These are phyloP conservation scores for Yarrowia divulgata DNA, from an alignment of 805 yeast genomes.

Conservation along the genomic window DNA sequence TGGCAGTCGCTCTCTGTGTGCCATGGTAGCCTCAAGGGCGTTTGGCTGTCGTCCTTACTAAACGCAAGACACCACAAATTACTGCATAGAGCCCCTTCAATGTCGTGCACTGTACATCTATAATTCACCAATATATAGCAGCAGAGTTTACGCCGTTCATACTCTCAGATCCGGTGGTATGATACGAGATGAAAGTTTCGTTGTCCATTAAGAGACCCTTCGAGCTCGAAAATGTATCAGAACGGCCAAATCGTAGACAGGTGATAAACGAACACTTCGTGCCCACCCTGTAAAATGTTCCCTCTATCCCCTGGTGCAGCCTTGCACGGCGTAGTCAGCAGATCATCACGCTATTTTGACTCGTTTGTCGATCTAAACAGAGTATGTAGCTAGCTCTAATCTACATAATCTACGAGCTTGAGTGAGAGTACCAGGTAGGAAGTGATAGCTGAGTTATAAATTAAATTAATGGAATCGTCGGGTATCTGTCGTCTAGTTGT, in stretches of 20 bases:
- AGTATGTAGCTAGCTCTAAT: neutral
- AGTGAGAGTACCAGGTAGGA: slow-evolving; percentile 4
- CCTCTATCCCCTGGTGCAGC: neutral
- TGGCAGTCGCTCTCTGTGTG: no score
- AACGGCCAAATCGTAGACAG: no score
- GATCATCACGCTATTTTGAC: neutral
- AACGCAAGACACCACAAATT: no score
- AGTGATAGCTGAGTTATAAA: slow-evolving; percentile 4
- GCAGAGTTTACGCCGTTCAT: neutral
- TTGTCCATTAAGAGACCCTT: neutral
- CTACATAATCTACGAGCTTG: slow-evolving; percentile 13
- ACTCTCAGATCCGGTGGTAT: neutral
- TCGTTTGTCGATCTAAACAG: slow-evolving; percentile 20
- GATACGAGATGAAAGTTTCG: slow-evolving; percentile 9
- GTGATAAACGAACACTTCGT: neutral
- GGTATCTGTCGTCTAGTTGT: neutral
- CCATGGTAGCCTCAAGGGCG: no score
- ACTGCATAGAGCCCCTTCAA: neutral
- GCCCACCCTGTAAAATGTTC: neutral
- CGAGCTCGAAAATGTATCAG: no score
- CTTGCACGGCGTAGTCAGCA: slow-evolving; percentile 21
- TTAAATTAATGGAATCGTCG: slow-evolving; percentile 9
- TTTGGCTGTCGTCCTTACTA: no score
- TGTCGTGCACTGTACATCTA: neutral
- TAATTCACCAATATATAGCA: slow-evolving; percentile 1